These are phyloP conservation scores for Lippia alba DNA, from an alignment of 305 asterid genomes.

Conservation along the genomic window DNA sequence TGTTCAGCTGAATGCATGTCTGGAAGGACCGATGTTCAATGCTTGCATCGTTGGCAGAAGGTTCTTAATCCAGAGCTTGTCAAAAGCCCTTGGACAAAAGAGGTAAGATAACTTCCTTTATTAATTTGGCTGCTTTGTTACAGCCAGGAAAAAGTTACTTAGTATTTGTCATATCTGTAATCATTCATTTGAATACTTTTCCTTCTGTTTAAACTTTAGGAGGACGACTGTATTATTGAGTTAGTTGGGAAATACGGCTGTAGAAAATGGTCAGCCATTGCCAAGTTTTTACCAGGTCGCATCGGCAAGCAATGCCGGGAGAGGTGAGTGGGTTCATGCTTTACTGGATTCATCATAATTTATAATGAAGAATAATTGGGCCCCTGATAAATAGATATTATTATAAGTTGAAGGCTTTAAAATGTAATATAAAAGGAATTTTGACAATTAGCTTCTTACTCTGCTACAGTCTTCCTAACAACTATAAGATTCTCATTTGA, in stretches of 20 bases:
- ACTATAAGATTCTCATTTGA: background rate
- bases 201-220: slow-evolving; percentile 51
- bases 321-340: slow-evolving; percentile 51
- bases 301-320: slow-evolving; percentile 94
- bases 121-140: slow-evolving; percentile 32
- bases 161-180: slow-evolving; percentile 1
- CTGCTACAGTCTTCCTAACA: background rate
- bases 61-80: slow-evolving; percentile 84
- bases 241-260: slow-evolving; percentile 66
- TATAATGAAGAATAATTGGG: too few relatives aligned
- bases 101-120: slow-evolving; percentile 47
- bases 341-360: background rate
- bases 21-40: slow-evolving; percentile 85
- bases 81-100: slow-evolving; percentile 87
- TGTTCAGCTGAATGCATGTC: slow-evolving; percentile 68
- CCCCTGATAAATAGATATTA: background rate
- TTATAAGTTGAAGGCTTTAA: slow-evolving; percentile 1
- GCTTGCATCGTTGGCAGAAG: slow-evolving; percentile 94
- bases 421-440: background rate
- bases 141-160: slow-evolving; percentile 3
- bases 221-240: slow-evolving; percentile 69
- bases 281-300: slow-evolving; percentile 75
- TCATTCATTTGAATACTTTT: slow-evolving; percentile 15
- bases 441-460: slow-evolving; percentile 3
- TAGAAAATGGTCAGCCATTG: slow-evolving; percentile 76